Conservation (phyloP, 805 yeast genomes). For the Blastobotrys peoriensis region DNA sequence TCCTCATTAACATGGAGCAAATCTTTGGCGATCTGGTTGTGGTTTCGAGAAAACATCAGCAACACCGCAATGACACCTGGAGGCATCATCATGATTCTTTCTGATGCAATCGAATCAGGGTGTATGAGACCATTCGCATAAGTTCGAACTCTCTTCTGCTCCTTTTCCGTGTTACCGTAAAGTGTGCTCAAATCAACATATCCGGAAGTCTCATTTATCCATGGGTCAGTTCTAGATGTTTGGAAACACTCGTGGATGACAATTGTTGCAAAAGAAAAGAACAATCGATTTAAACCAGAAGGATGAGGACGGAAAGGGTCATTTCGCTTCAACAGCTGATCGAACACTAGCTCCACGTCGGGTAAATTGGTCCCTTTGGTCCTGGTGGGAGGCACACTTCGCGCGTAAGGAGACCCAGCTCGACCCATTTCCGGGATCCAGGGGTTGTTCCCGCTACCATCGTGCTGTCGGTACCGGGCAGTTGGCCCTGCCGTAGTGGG, state of each 20-base stretch:
- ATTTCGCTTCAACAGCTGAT: conserved; percentile 1
- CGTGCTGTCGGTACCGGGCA: background rate
- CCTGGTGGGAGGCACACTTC: background rate
- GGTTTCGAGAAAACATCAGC: conserved; percentile 1
- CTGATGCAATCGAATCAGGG: conserved; percentile 2
- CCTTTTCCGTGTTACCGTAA: conserved; percentile 1
- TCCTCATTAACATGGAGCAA: background rate
- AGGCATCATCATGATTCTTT: conserved; percentile 3
- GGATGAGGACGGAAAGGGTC: background rate
- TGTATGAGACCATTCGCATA: background rate
- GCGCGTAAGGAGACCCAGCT: conserved; percentile 1
- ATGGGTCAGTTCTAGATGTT: background rate
- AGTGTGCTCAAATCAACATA: conserved; percentile 1
- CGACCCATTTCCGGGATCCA: conserved; percentile 2
- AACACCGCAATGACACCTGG: conserved; percentile 2
- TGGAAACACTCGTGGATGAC: conserved; percentile 3
- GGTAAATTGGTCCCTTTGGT: background rate
- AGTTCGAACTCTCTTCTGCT: conserved; percentile 1
- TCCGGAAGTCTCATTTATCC: conserved; percentile 1
- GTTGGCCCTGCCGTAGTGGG: conserved; percentile 1
- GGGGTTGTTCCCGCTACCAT: conserved; percentile 2
- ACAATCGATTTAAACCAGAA: background rate
- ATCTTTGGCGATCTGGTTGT: background rate
- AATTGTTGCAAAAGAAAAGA: conserved; percentile 1
- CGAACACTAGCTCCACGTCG: background rate